Base-by-base conservation (phyloP, 331 rosid genomes). In the Telfairia occidentalis region DNA sequence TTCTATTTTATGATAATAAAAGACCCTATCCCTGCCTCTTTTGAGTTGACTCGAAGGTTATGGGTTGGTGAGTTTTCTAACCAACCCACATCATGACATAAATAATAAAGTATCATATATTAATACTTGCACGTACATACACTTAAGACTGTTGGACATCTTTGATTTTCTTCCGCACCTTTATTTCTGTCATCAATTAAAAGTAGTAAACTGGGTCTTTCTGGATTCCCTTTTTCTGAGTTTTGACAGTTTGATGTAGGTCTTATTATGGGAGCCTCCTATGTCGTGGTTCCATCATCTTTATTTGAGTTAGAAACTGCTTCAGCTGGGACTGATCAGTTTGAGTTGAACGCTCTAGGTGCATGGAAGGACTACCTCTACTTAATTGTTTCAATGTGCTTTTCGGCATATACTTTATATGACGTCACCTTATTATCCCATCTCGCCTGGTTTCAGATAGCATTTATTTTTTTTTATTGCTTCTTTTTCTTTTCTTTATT, bases 321-420 rank as follows among this genome's bases (percentile, higher is more conserved):
- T 73, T 78, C 81, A 26, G 87, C 86, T 72, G 90, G 80, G 64
- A 69, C 80, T 45, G 88, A 86, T 73, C 84, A 76, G 78, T 74
- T 86, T 58, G 89, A 86, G 71, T n/a, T 87, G 77, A 90, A 91
- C 63, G 75, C 85, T 80, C 84, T 80, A 81, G 82, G 97, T 91
- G 79, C 16, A 90, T 80, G 45, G 54, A 74, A 72, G 81, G 61
- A 71, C 24, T 54, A 24, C 50, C 78, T 71, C 73, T 71, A 64
- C 71, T 28, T 73, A 57, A 5, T 42, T 67, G 21, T 67, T 24
- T 67, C 74, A 43, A 15, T 32, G 78, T 64, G 45, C 75, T 38
- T 64, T 78, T 45, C 72, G 66, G 58, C 13, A 18, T 8, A 11
- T 67, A 43, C 63, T 49, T 71, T 7, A 43, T 11, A 12, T 49